Conservation (phyloP, 2,329 filamentous ascomycete species). For the Scedosporium aurantiacum region DNA sequence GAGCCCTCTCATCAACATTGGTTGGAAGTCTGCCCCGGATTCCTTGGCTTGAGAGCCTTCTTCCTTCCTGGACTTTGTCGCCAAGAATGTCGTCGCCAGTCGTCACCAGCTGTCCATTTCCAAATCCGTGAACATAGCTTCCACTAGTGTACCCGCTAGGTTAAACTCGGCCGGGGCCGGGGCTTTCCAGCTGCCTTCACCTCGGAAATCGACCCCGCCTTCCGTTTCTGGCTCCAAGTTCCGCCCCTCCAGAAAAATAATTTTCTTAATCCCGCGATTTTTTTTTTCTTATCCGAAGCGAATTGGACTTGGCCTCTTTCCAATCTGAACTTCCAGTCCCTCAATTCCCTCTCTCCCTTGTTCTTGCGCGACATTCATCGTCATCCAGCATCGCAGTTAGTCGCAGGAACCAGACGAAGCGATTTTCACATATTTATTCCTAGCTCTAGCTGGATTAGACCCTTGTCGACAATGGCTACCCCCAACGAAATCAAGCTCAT, state of each 20-base stretch:
- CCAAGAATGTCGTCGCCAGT: too few relatives aligned
- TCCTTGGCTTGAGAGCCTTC: too few relatives aligned
- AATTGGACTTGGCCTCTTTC: too few relatives aligned
- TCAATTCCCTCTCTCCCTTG: background rate
- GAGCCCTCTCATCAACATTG: too few relatives aligned
- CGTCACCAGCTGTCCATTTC: too few relatives aligned
- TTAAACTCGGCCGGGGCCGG: background rate
- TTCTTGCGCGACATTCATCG: background rate
- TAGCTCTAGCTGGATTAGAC: background rate
- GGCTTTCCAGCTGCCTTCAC: background rate
- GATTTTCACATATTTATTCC: background rate
- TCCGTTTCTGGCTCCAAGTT: background rate
- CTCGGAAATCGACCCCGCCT: slow-evolving; percentile 2
- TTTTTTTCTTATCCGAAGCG: background rate
- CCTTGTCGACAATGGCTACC: slow-evolving; percentile 20
- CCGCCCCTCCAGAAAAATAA: background rate
- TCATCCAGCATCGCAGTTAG: background rate
- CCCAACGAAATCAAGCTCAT: slow-evolving; percentile 43
- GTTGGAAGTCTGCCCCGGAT: too few relatives aligned
- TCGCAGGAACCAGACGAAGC: background rate
- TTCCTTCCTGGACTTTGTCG: too few relatives aligned
- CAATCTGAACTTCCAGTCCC: background rate
- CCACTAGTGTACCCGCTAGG: background rate
- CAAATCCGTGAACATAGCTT: too few relatives aligned
- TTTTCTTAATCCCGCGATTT: slow-evolving; percentile 1